Conservation (phyloP, 139 green algal species). For the Chlorella sp. region DNA sequence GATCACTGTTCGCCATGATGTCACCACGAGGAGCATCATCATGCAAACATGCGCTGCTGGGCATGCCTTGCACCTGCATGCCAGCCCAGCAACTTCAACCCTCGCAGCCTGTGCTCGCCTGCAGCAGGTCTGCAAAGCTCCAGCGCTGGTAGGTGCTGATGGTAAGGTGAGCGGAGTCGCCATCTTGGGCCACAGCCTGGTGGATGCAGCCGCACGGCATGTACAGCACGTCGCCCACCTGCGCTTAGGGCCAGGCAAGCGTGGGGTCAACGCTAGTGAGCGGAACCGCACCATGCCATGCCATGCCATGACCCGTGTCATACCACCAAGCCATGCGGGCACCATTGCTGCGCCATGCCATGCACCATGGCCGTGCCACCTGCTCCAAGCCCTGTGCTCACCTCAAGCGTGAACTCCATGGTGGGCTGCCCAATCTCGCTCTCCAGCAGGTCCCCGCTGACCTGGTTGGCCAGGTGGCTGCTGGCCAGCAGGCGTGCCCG, state of each 20-base stretch:
- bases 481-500: background rate
- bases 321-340: too few species aligned
- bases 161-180: conserved; percentile 66
- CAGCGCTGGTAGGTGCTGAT: conserved; percentile 79
- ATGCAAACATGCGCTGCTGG: too few species aligned
- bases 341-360: too few species aligned
- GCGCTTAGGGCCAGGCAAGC: background rate
- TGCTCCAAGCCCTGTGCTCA: background rate
- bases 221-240: conserved; percentile 88
- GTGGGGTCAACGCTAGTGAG: too few species aligned
- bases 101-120: too few species aligned
- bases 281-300: too few species aligned
- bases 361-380: too few species aligned
- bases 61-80: too few species aligned
- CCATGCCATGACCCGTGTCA: too few species aligned
- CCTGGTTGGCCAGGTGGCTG: conserved; percentile 38
- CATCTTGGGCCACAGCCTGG: conserved; percentile 62
- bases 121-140: conserved; percentile 34
- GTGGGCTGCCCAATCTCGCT: conserved; percentile 52
- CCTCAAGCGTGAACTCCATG: conserved; percentile 70
- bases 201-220: conserved; percentile 83
- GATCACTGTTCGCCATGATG: too few species aligned
- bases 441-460: conserved; percentile 58
- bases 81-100: too few species aligned
- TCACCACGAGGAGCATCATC: too few species aligned